These are phyloP conservation scores for Barbarea vulgaris DNA, from an alignment of 345 rosid species.

Conservation along the genomic window DNA sequence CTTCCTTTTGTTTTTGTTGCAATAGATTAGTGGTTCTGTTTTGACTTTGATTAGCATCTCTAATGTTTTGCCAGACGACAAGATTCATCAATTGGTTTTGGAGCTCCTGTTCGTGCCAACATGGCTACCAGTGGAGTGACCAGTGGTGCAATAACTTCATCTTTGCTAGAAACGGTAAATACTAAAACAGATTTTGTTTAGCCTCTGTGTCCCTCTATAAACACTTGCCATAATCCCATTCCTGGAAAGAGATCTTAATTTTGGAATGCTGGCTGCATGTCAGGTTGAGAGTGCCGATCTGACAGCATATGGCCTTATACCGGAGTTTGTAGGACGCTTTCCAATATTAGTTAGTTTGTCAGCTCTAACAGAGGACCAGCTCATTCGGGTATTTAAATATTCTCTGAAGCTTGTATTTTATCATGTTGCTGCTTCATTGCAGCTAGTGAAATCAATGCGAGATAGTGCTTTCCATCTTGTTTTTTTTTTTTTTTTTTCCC, in stretches of 20 bases:
- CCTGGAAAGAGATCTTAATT: conserved; percentile 23
- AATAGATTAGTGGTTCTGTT: not conserved
- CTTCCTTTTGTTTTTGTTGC: conserved; percentile 14
- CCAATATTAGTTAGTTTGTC: conserved; percentile 89
- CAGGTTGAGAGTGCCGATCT: conserved; percentile 96
- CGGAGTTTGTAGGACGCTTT: conserved; percentile 95
- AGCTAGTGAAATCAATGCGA: conserved; percentile 8
- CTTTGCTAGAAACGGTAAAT: conserved; percentile 79
- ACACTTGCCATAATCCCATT: not conserved
- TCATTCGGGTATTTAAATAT: conserved; percentile 58
- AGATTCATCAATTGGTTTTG: conserved; percentile 96
- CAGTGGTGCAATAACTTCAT: conserved; percentile 73
- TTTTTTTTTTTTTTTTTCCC: not conserved
- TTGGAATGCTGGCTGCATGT: conserved; percentile 32
- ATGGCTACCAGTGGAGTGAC: conserved; percentile 78
- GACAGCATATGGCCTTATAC: conserved; percentile 94
- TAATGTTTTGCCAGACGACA: conserved; percentile 63
- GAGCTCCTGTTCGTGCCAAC: conserved; percentile 97
- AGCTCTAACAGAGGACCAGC: conserved; percentile 92
- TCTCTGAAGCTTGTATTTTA: not conserved
- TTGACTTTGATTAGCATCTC: conserved; percentile 22
- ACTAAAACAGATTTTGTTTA: not conserved
- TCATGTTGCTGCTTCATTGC: not conserved
- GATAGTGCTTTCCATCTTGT: conserved; percentile 7
- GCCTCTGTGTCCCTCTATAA: not conserved